These are phyloP conservation scores for Fusarium sambucinum DNA, from an alignment of 2,329 filamentous ascomycete species.

Conservation along the genomic window DNA sequence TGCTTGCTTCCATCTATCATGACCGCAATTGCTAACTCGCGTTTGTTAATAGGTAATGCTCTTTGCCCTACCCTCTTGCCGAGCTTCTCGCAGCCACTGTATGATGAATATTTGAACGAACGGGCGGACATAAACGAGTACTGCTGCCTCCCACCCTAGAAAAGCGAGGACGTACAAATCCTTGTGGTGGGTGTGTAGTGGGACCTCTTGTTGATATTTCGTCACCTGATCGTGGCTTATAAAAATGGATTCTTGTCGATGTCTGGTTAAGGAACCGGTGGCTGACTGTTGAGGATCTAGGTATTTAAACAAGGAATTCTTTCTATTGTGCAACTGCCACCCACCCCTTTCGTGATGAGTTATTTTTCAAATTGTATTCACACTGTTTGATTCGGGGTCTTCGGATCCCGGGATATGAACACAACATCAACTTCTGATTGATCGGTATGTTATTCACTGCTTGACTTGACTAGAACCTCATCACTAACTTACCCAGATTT, in stretches of 20 bases:
- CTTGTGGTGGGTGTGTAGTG: slow-evolving; percentile 64
- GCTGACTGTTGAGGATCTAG: slow-evolving; percentile 53
- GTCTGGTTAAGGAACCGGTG: slow-evolving; percentile 36
- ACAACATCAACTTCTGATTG: slow-evolving; percentile 66
- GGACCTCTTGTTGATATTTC: slow-evolving; percentile 74
- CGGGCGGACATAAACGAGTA: slow-evolving; percentile 76
- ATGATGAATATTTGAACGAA: slow-evolving; percentile 77
- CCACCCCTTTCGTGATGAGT: slow-evolving; percentile 60
- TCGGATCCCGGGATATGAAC: slow-evolving; percentile 64
- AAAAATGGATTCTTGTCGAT: slow-evolving; percentile 48
- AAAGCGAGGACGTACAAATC: slow-evolving; percentile 73
- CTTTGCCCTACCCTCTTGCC: slow-evolving; percentile 14
- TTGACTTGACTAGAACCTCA: background rate
- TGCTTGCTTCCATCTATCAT: slow-evolving; percentile 21
- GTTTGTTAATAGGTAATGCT: slow-evolving; percentile 58
- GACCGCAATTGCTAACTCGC: slow-evolving; percentile 54
- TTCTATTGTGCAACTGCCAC: slow-evolving; percentile 21
- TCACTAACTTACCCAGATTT: slow-evolving; percentile 37
- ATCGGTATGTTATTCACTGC: slow-evolving; percentile 53
- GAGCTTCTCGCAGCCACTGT: slow-evolving; percentile 46
- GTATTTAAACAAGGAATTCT: slow-evolving; percentile 50
- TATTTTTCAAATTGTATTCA: slow-evolving; percentile 63
- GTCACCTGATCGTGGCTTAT: slow-evolving; percentile 69
- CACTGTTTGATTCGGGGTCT: slow-evolving; percentile 67
- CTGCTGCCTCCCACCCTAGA: slow-evolving; percentile 60